Evolutionary conservation across 176 grass and related monocot species (phyloP).

Genomic region (Otatea glauca): DNA sequence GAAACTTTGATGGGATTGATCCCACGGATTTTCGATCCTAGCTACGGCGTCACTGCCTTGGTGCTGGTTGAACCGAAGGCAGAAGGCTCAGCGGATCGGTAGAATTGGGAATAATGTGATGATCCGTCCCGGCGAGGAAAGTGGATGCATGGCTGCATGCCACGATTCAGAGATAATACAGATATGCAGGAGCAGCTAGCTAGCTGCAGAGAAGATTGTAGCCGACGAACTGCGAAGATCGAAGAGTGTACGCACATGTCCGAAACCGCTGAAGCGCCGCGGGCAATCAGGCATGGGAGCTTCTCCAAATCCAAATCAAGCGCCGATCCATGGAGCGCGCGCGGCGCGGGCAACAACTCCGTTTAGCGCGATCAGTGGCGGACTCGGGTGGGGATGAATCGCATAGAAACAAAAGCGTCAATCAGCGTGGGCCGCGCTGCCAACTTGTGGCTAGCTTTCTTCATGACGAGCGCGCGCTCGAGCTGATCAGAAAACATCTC

Average conservation of each 20-base stretch:
- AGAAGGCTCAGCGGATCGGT: not conserved
- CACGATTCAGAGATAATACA: not conserved
- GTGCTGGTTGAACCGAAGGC: not conserved
- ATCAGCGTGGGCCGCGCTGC: not conserved
- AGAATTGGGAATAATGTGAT: not conserved
- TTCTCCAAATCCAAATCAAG: not conserved
- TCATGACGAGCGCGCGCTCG: not conserved
- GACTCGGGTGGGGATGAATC: not conserved
- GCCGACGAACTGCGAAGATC: not conserved
- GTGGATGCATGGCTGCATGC: not conserved
- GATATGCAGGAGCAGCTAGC: not conserved
- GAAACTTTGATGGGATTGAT: too few relatives aligned
- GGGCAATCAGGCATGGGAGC: not conserved
- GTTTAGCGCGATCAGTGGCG: not conserved
- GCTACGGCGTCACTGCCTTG: too few relatives aligned
- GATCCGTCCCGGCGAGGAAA: not conserved
- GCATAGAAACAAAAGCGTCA: not conserved
- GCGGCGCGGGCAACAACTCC: not conserved
- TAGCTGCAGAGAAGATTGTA: not conserved
- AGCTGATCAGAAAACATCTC: not conserved
- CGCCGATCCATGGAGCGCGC: not conserved
- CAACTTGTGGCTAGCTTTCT: not conserved
- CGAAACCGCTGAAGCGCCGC: not conserved
- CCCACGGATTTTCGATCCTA: too few relatives aligned
- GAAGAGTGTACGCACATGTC: not conserved